Evolutionary conservation across 495 filamentous ascomycete species (phyloP).

Genomic region (Trichodelitschia bisporula): DNA sequence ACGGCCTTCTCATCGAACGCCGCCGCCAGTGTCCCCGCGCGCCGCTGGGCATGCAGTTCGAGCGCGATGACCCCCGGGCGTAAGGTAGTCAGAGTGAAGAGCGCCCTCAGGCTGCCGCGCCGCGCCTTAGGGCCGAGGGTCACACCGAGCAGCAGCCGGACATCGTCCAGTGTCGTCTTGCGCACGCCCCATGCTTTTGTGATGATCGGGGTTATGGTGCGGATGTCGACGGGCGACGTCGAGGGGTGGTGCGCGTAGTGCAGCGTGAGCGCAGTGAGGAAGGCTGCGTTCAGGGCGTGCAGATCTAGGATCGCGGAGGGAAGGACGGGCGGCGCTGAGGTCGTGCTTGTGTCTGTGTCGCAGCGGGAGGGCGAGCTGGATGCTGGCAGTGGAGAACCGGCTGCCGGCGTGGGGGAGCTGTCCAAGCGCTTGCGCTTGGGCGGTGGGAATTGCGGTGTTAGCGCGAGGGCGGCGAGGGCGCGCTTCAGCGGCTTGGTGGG

Average conservation of each 20-base stretch:
- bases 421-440: too few species aligned
- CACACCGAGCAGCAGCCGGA: too few species aligned
- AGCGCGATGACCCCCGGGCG: too few species aligned
- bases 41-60: too few species aligned
- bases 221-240: slow-evolving; percentile 30
- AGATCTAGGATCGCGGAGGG: slow-evolving; percentile 30
- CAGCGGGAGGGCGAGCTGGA: background rate
- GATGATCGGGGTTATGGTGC: slow-evolving; percentile 26
- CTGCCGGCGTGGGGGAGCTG: background rate
- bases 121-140: too few species aligned
- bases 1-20: too few species aligned
- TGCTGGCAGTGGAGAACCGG: background rate
- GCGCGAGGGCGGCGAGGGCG: background rate
- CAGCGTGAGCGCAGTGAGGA: slow-evolving; percentile 31
- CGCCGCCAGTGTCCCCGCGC: too few species aligned
- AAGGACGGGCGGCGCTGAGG: slow-evolving; percentile 12
- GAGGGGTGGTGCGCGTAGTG: slow-evolving; percentile 41
- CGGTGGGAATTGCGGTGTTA: too few species aligned
- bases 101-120: too few species aligned
- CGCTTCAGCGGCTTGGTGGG: background rate
- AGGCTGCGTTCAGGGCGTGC: slow-evolving; percentile 27
- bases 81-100: too few species aligned
- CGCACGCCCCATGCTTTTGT: slow-evolving; percentile 36
- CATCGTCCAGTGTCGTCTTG: slow-evolving; percentile 29
- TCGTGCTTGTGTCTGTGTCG: background rate